phyloP scores from a whole-genome alignment of 208 protist species.

The Crithidia expoeki region DNA sequence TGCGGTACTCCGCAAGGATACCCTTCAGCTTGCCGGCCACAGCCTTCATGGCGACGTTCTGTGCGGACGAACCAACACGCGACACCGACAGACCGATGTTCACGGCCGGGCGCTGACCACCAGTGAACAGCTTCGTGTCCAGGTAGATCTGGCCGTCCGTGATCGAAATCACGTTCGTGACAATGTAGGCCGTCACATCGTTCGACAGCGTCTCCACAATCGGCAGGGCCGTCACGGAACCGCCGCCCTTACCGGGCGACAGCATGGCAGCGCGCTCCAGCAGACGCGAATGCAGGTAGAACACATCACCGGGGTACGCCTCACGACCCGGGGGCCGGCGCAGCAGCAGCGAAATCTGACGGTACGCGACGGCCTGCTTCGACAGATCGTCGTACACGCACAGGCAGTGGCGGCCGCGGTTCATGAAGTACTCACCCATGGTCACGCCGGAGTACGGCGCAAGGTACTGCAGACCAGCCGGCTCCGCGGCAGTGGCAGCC shows the following conservation, averaged over 20 bases:
- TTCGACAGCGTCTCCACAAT: conserved; percentile 95
- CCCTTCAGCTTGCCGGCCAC: conserved; percentile 92
- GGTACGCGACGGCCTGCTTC: conserved; percentile 95
- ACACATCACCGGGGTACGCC: conserved; percentile 95
- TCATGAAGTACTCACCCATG: no score
- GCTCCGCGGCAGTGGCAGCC: conserved; percentile 91
- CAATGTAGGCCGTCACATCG: conserved; percentile 95
- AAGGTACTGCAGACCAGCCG: conserved; percentile 91
- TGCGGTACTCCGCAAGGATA: conserved; percentile 94
- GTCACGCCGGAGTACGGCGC: conserved; percentile 91
- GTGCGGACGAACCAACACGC: conserved; percentile 93
- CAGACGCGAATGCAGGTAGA: conserved; percentile 95
- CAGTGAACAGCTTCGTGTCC: conserved; percentile 93
- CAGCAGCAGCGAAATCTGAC: conserved; percentile 94
- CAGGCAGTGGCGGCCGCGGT: conserved; percentile 91
- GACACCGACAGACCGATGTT: conserved; percentile 96
- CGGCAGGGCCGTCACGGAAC: conserved; percentile 92
- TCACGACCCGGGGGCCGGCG: conserved; percentile 92
- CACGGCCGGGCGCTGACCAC: conserved; percentile 93
- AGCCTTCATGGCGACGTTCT: conserved; percentile 94
- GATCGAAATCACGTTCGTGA: conserved; percentile 96
- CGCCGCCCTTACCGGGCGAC: conserved; percentile 73
- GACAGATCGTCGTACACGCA: conserved; percentile 95
- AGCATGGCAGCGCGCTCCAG: conserved; percentile 95
- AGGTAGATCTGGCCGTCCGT: conserved; percentile 96